phyloP scores from a whole-genome alignment of 352 stramenopile genomes.

The Stramenopiles sp. region DNA sequence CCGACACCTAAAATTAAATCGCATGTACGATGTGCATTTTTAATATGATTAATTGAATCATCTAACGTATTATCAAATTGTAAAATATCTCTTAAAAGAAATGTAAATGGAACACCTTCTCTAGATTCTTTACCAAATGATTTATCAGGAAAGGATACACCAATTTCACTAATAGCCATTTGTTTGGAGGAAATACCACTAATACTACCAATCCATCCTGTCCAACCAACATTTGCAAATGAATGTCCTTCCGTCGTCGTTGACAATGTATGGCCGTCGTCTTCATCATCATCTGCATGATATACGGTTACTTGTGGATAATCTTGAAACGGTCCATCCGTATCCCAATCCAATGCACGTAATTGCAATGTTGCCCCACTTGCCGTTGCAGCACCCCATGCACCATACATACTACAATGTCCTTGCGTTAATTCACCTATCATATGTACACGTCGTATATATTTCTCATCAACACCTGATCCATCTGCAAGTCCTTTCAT shows the following conservation, averaged over 20 bases:
- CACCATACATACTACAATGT: conserved; percentile 18
- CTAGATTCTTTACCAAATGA: conserved; percentile 19
- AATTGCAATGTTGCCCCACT: conserved; percentile 16
- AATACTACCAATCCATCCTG: conserved; percentile 13
- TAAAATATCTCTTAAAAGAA: conserved; percentile 18
- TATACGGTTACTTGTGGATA: conserved; percentile 13
- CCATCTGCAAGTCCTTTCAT: conserved; percentile 15
- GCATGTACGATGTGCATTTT: conserved; percentile 17
- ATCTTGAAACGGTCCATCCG: conserved; percentile 17
- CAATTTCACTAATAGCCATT: conserved; percentile 18
- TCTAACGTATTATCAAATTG: conserved; percentile 16
- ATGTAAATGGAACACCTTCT: conserved; percentile 15
- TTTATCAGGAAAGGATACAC: conserved; percentile 18
- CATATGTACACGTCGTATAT: conserved; percentile 13
- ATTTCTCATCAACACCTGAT: conserved; percentile 10
- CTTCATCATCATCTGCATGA: too few relatives aligned
- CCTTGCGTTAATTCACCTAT: conserved; percentile 17
- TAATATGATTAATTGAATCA: conserved; percentile 13
- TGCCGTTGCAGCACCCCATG: conserved; percentile 11
- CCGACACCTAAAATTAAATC: conserved; percentile 20
- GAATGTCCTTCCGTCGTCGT: conserved; percentile 12
- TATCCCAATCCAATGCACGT: conserved; percentile 20
- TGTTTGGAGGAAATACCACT: conserved; percentile 13
- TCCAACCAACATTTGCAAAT: conserved; percentile 13
- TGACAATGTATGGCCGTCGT: too few relatives aligned